Evolutionary conservation across 495 filamentous ascomycete species (phyloP).

Genomic region (Aspergillus incahuasiensis): DNA sequence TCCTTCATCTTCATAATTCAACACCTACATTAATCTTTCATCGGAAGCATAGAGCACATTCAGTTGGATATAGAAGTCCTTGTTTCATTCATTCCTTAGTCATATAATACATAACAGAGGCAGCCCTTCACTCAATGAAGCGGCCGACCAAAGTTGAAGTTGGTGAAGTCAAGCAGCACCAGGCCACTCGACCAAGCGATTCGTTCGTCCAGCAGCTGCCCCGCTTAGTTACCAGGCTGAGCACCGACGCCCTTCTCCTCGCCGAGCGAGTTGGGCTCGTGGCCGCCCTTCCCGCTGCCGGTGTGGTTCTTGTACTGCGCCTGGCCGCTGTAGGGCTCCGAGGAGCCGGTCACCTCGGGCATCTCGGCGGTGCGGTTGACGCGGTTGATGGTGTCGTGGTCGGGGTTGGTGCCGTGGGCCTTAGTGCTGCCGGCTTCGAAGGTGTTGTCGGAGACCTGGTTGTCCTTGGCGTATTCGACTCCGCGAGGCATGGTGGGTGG

Average conservation of each 20-base stretch:
- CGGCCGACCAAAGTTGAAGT: too few species aligned
- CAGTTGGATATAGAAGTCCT: neutral
- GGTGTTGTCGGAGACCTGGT: slow-evolving; percentile 44
- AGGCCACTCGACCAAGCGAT: too few species aligned
- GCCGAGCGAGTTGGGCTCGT: slow-evolving; percentile 38
- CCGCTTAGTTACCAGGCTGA: slow-evolving; percentile 4
- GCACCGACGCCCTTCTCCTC: slow-evolving; percentile 36
- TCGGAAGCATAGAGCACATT: neutral
- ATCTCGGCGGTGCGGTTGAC: slow-evolving; percentile 39
- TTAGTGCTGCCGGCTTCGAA: slow-evolving; percentile 43
- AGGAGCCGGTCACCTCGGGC: slow-evolving; percentile 33
- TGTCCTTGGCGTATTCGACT: slow-evolving; percentile 45
- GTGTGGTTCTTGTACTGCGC: slow-evolving; percentile 15
- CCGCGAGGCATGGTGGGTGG: slow-evolving; percentile 41
- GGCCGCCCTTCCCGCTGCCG: slow-evolving; percentile 40
- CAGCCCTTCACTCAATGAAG: neutral
- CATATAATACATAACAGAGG: neutral
- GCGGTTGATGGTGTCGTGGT: slow-evolving; percentile 36
- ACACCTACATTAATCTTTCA: neutral
- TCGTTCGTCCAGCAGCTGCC: too few species aligned
- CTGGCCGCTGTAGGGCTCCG: slow-evolving; percentile 24
- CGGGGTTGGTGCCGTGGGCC: slow-evolving; percentile 35
- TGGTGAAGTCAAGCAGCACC: too few species aligned
- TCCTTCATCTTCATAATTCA: neutral
- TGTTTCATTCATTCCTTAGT: neutral